Percentiles rank a stretch among this genome's conserved stretches.
These are phyloP conservation scores for Rehmannia glutinosa DNA, from an alignment of 257 asterid genomes.

Conservation along the genomic window DNA sequence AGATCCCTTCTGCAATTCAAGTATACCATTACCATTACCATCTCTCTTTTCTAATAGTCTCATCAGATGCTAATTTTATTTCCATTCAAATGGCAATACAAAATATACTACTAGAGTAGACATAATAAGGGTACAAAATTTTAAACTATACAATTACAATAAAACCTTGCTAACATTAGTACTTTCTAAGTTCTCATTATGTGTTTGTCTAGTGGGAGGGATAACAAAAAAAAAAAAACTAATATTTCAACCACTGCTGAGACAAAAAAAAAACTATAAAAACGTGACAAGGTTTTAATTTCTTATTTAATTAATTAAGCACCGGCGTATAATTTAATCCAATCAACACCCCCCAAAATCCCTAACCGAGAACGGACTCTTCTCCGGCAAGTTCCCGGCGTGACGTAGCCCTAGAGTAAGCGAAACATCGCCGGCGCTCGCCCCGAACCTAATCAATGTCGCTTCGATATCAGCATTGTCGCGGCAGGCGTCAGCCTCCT, in stretches of 20 bases:
- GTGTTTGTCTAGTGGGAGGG: constrained; percentile 26
- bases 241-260: constrained; percentile 20
- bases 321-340: background rate
- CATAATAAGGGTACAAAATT: constrained; percentile 12
- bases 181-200: constrained; percentile 24
- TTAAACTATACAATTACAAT: constrained; percentile 48
- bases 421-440: constrained; percentile 79
- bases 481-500: constrained; percentile 29
- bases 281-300: constrained; percentile 17
- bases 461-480: constrained; percentile 35
- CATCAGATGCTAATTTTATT: too few species aligned
- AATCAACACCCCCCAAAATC: constrained; percentile 48
- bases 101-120: too few species aligned
- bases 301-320: constrained; percentile 31
- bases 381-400: constrained; percentile 86
- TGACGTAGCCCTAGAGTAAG: constrained; percentile 96
- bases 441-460: constrained; percentile 63
- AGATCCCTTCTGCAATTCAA: too few species aligned
- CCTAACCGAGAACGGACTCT: constrained; percentile 60
- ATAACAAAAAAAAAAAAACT: background rate
- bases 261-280: background rate
- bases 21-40: too few species aligned
- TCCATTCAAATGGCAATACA: too few species aligned
- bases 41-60: too few species aligned
- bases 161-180: constrained; percentile 32